These are phyloP conservation scores for Phialophora verrucosa DNA, from an alignment of 2,329 filamentous ascomycete genomes.

Conservation along the genomic window DNA sequence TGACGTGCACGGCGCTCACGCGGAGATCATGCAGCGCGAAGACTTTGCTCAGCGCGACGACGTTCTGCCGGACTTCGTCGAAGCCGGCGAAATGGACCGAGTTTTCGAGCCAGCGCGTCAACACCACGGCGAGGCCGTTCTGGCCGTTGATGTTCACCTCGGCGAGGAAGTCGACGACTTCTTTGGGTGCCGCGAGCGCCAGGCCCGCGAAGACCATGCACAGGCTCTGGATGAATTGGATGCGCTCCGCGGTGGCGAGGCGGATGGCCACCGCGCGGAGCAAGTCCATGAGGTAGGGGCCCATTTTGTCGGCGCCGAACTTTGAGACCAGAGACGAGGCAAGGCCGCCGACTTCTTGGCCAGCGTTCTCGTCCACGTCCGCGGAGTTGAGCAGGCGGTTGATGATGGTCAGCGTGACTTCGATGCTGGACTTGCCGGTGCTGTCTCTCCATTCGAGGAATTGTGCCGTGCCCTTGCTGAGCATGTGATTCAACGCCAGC, in stretches of 20 bases:
- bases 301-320: constrained; percentile 86
- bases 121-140: constrained; percentile 84
- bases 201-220: constrained; percentile 94
- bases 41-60: constrained; percentile 89
- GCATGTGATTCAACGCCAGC: constrained; percentile 83
- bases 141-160: constrained; percentile 76
- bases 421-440: constrained; percentile 78
- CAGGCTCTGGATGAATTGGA: constrained; percentile 91
- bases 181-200: constrained; percentile 80
- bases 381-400: constrained; percentile 80
- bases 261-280: constrained; percentile 86
- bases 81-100: constrained; percentile 97
- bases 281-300: constrained; percentile 86
- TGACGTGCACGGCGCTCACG: constrained; percentile 78
- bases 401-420: constrained; percentile 88
- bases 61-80: constrained; percentile 94
- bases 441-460: constrained; percentile 86
- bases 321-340: constrained; percentile 95
- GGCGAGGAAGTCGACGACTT: constrained; percentile 90
- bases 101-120: constrained; percentile 96
- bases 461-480: constrained; percentile 87
- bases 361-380: constrained; percentile 86
- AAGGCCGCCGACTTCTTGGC: constrained; percentile 92
- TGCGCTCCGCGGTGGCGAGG: constrained; percentile 79
- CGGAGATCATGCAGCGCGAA: constrained; percentile 85